Percentiles rank a stretch among this genome's conserved stretches.
Evolutionary conservation across 176 grass and related monocot genomes (phyloP).

Genomic region (Chloris gayana): DNA sequence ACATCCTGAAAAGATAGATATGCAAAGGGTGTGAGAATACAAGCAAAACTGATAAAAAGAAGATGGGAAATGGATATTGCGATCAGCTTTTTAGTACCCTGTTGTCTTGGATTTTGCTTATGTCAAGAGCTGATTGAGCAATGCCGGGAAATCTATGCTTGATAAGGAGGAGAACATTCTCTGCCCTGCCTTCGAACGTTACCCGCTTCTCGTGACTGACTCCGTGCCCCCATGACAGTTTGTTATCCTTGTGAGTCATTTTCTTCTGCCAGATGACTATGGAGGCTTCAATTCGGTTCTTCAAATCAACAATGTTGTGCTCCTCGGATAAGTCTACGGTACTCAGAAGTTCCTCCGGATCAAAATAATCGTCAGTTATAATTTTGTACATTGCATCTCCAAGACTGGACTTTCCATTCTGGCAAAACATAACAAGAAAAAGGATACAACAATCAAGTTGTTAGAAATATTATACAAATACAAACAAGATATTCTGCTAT

Average conservation of each 20-base stretch:
- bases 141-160: constrained; percentile 77
- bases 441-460: background rate
- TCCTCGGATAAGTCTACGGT: constrained; percentile 58
- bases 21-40: background rate
- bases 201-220: constrained; percentile 70
- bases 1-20: constrained; percentile 50
- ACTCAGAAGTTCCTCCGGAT: constrained; percentile 64
- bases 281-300: constrained; percentile 76
- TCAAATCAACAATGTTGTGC: constrained; percentile 79
- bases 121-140: constrained; percentile 68
- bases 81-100: constrained; percentile 44
- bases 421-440: constrained; percentile 26
- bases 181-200: constrained; percentile 76
- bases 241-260: constrained; percentile 64
- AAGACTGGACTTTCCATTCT: constrained; percentile 78
- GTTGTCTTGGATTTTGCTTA: constrained; percentile 81
- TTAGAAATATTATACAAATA: background rate
- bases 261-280: constrained; percentile 85
- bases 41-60: background rate
- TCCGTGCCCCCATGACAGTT: constrained; percentile 58
- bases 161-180: constrained; percentile 69
- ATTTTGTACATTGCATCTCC: constrained; percentile 82
- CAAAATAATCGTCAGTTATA: constrained; percentile 70
- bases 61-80: background rate
- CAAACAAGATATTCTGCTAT: background rate